Evolutionary conservation across 495 filamentous ascomycete genomes (phyloP).

Genomic region (Trichoderma parareesei): DNA sequence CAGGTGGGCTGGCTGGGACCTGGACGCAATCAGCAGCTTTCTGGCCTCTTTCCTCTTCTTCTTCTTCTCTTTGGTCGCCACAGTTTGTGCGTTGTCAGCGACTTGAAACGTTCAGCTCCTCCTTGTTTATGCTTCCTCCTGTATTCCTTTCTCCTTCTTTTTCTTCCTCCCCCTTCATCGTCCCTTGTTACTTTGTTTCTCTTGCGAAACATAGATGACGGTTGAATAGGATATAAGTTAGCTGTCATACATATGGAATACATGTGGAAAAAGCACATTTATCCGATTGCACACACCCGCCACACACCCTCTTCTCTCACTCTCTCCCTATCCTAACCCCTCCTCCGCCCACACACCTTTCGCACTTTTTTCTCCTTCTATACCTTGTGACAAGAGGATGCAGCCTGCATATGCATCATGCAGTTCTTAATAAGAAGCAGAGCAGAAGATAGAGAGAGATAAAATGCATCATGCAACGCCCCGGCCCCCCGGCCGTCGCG

Average conservation of each 20-base stretch:
- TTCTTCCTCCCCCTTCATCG: neutral
- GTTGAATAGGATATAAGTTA: neutral
- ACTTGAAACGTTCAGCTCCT: neutral
- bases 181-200: too few species aligned
- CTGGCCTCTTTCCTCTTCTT: neutral
- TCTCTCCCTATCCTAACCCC: neutral
- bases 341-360: neutral
- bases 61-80: neutral
- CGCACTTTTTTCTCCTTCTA: neutral
- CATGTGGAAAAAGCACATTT: neutral
- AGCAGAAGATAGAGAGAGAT: too few species aligned
- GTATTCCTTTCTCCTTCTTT: neutral
- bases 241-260: neutral
- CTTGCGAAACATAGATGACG: neutral
- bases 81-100: neutral
- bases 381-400: slow-evolving; percentile 1
- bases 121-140: neutral
- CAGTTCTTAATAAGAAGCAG: neutral
- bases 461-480: slow-evolving; percentile 2
- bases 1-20: neutral
- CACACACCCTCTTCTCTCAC: neutral
- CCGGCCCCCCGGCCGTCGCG: neutral
- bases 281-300: neutral
- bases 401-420: slow-evolving; percentile 4
- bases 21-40: neutral